Evolutionary conservation across 108 stramenopile species (phyloP), one percentile per base, ranked within the genome.

Genomic region (Licmophora abbreviata): DNA sequence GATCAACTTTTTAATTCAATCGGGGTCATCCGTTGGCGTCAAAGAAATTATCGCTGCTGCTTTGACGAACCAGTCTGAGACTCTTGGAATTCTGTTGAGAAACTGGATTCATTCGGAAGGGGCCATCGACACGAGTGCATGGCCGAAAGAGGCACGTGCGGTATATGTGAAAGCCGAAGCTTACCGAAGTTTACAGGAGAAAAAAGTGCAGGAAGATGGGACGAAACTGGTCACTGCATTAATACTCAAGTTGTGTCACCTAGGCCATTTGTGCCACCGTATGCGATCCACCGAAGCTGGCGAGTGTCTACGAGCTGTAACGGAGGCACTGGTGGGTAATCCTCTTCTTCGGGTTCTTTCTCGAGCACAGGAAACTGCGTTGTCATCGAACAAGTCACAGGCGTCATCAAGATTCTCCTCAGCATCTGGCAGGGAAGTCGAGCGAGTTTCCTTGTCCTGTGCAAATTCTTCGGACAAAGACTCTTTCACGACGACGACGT

Each of bases 71-170:
- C 65, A 66, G 28, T 32, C 59, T 1, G 46, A 62, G 1, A 53
- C 53, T 17, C 51, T 76, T 31, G 30, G 50, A 14, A 44, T 59
- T 27, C 48, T 76, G 1, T 46, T 76, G 31, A 52, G 22, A 42
- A 44, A 71, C 51, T 33, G 37, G 11, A 44, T 70, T 29, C 67
- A 60, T 44, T 34, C 50, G 22, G 56, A 69, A 29, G 69, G 61
- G 0, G 44, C 43, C 15, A 34, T 68, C 35, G 48, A 64, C 8
- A 44, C 51, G 23, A 32, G 44, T 24, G 41, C 25, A 23, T 71
- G 65, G 43, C 71, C 74, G 8, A 28, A 35, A 3, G 56, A 49
- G 28, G 61, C 68, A 15, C 29, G 17, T 4, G 57, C n/a, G 22
- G 56, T 68, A 10, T 11, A 68, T 32, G 17, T 20, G n/a, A 40